phyloP scores from a whole-genome alignment of 1,284 basidiomycete genomes.

The Ganoderma lingzhi region DNA sequence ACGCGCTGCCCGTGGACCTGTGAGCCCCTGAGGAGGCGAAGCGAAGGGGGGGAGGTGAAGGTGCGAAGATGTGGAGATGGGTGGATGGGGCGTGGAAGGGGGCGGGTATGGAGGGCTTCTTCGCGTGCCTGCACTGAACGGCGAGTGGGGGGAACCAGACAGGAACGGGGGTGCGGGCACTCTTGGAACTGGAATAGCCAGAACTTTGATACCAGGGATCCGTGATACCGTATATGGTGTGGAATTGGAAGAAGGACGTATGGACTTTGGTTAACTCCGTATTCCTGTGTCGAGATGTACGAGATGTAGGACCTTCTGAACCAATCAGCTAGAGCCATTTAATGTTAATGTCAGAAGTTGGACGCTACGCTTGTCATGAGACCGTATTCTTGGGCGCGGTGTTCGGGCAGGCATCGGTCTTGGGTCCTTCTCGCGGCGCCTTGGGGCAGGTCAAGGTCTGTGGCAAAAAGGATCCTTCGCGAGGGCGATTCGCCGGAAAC shows the following conservation, averaged over 20 bases:
- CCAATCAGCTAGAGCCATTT: background rate
- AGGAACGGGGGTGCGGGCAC: background rate
- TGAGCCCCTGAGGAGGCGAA: slow-evolving; percentile 34
- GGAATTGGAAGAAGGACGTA: background rate
- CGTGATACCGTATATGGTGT: background rate
- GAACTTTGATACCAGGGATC: background rate
- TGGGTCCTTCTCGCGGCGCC: background rate
- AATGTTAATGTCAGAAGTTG: background rate
- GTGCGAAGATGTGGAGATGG: background rate
- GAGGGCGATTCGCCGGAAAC: background rate
- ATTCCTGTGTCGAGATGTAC: background rate
- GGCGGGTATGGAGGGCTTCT: background rate
- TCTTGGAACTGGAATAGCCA: background rate
- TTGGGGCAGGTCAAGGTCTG: background rate
- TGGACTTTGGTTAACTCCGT: background rate
- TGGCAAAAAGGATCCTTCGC: background rate
- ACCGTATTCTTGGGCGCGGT: background rate
- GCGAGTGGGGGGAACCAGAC: background rate
- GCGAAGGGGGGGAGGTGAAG: background rate
- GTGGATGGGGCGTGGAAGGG: background rate
- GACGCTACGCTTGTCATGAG: background rate
- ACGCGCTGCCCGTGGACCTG: slow-evolving; percentile 65
- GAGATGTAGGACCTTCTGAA: background rate
- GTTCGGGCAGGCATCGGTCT: background rate
- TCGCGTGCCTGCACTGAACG: background rate